phyloP scores from a whole-genome alignment of 345 rosid genomes.

The Hirschfeldia incana region DNA sequence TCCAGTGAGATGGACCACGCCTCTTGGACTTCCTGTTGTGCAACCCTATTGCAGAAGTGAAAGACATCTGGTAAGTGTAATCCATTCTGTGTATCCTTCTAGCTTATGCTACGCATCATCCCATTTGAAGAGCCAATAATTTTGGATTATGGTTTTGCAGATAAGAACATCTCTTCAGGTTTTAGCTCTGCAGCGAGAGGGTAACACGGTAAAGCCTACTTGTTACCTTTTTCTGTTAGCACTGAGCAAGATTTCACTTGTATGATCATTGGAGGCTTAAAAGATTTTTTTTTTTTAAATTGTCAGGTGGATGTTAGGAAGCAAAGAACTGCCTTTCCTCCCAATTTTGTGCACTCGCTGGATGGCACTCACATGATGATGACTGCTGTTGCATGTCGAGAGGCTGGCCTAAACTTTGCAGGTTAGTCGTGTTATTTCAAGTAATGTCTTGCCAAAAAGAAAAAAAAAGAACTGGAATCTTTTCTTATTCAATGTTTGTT shows the following conservation, averaged over 20 bases:
- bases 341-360: conserved; percentile 94
- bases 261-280: not conserved
- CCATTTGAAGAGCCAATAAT: not conserved
- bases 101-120: not conserved
- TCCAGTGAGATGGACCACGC: conserved; percentile 91
- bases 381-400: conserved; percentile 96
- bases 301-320: conserved; percentile 73
- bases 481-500: conserved; percentile 6
- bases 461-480: not conserved
- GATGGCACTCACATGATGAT: conserved; percentile 99
- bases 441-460: not conserved
- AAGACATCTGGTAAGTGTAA: conserved; percentile 72
- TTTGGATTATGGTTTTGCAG: conserved; percentile 50
- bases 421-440: conserved; percentile 44
- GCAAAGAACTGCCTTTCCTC: conserved; percentile 98
- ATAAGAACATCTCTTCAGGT: conserved; percentile 89
- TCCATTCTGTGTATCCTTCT: conserved; percentile 4
- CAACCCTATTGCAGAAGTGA: conserved; percentile 86
- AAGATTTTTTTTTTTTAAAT: not conserved
- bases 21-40: conserved; percentile 95
- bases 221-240: not conserved
- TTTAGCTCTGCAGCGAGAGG: conserved; percentile 85
- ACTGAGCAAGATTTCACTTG: conserved; percentile 8
- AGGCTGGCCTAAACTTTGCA: conserved; percentile 88
- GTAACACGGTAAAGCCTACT: conserved; percentile 60